Conservation (phyloP, 2,329 filamentous ascomycete genomes). For the Piedraia hortae region DNA sequence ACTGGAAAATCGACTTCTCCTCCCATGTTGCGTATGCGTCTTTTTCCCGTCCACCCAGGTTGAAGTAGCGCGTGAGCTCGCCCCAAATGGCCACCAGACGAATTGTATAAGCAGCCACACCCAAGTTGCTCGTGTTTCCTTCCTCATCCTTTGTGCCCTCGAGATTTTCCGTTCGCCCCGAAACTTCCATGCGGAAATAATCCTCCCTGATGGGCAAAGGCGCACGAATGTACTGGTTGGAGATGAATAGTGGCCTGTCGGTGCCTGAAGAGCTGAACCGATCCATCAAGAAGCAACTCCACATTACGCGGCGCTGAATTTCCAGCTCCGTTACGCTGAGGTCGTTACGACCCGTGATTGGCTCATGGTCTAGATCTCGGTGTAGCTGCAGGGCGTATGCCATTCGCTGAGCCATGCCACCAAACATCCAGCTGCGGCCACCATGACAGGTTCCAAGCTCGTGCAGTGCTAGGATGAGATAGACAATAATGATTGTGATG, state of each 20-base stretch:
- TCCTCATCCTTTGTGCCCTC: too few relatives aligned
- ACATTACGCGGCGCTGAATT: conserved; percentile 83
- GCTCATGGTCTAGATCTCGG: conserved; percentile 56
- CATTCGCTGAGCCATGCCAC: conserved; percentile 88
- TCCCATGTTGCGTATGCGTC: conserved; percentile 62
- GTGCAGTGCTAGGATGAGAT: conserved; percentile 67
- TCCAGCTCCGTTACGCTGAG: conserved; percentile 72
- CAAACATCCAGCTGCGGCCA: conserved; percentile 82
- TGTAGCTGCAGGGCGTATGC: conserved; percentile 86
- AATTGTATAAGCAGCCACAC: conserved; percentile 73
- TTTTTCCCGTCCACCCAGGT: conserved; percentile 59
- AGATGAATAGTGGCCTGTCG: conserved; percentile 71
- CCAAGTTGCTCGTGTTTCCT: conserved; percentile 50
- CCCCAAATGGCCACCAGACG: conserved; percentile 72
- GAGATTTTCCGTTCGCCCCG: conserved; percentile 60
- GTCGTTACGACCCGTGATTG: conserved; percentile 8
- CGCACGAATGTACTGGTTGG: conserved; percentile 67
- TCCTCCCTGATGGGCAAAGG: conserved; percentile 77
- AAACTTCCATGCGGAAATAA: conserved; percentile 74
- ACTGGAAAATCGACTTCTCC: conserved; percentile 45
- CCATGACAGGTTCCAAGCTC: conserved; percentile 95
- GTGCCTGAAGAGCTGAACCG: conserved; percentile 90
- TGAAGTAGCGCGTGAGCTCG: conserved; percentile 64
- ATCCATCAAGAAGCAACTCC: conserved; percentile 95
- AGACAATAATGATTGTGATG: conserved; percentile 79